phyloP scores from a whole-genome alignment of 2,329 filamentous ascomycete species.

The Xylariomycetidae sp. region DNA sequence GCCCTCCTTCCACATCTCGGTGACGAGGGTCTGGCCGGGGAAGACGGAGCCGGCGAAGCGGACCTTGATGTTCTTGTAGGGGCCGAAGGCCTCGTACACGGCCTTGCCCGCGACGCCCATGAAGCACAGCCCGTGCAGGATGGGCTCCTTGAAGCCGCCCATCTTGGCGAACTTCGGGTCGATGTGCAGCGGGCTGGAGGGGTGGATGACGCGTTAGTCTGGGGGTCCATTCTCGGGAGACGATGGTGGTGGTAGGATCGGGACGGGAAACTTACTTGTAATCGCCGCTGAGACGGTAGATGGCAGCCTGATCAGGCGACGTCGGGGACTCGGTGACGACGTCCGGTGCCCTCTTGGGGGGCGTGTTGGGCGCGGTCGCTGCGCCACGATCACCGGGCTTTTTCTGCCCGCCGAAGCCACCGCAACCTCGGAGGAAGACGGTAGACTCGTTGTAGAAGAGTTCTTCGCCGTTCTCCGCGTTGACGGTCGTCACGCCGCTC shows the following conservation, averaged over 20 bases:
- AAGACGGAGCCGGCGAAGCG: constrained; percentile 81
- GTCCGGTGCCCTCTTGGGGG: constrained; percentile 73
- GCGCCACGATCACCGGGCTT: constrained; percentile 74
- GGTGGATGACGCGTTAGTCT: constrained; percentile 3
- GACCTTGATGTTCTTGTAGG: constrained; percentile 87
- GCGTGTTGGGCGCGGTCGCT: constrained; percentile 71
- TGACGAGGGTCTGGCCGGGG: constrained; percentile 82
- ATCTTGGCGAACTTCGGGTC: constrained; percentile 92
- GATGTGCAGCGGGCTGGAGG: constrained; percentile 71
- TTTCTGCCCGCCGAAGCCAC: constrained; percentile 80
- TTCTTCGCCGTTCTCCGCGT: constrained; percentile 79
- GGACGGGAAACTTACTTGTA: constrained; percentile 55
- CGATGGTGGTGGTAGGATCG: too few species aligned
- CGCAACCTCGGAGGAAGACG: constrained; percentile 86
- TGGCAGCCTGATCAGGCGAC: constrained; percentile 80
- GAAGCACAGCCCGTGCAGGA: constrained; percentile 93
- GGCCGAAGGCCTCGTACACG: constrained; percentile 75
- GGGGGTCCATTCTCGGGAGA: background rate
- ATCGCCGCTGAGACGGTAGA: constrained; percentile 92
- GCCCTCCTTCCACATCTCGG: constrained; percentile 89
- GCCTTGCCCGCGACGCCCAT: constrained; percentile 91
- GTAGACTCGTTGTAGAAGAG: constrained; percentile 96
- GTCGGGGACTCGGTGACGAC: constrained; percentile 80
- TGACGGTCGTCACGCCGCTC: constrained; percentile 72
- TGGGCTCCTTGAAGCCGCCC: constrained; percentile 89